Conservation (phyloP, 306 rosid genomes). For the Begonia loranthoides region DNA sequence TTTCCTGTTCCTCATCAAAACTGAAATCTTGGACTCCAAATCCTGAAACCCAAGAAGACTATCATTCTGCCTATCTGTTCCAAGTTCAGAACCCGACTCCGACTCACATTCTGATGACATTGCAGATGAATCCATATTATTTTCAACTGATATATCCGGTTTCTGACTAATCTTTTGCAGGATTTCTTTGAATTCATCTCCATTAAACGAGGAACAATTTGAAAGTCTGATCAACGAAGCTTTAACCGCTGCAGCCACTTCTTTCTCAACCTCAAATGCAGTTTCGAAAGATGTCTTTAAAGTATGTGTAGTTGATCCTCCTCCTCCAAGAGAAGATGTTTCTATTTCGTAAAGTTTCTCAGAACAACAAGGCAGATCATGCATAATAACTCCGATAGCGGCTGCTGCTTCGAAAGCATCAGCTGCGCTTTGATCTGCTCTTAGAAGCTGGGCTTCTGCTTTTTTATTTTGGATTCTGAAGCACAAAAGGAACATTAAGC, state of each 20-base stretch:
- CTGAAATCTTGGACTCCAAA: slow-evolving; percentile 26
- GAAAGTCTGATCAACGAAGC: slow-evolving; percentile 63
- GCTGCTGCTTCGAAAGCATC: slow-evolving; percentile 85
- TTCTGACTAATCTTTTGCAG: slow-evolving; percentile 71
- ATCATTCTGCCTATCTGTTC: slow-evolving; percentile 21
- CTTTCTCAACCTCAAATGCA: slow-evolving; percentile 86
- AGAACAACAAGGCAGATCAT: slow-evolving; percentile 71
- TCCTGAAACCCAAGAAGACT: slow-evolving; percentile 17
- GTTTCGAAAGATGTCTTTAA: slow-evolving; percentile 80
- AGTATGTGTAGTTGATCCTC: slow-evolving; percentile 51
- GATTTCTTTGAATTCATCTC: slow-evolving; percentile 61
- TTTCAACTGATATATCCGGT: slow-evolving; percentile 44
- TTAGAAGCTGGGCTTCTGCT: slow-evolving; percentile 47
- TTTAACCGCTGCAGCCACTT: slow-evolving; percentile 89
- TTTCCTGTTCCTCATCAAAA: slow-evolving; percentile 24
- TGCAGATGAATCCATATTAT: slow-evolving; percentile 27
- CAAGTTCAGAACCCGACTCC: slow-evolving; percentile 40
- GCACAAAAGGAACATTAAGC: slow-evolving; percentile 1
- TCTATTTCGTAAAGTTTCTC: slow-evolving; percentile 48
- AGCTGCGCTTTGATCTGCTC: slow-evolving; percentile 47
- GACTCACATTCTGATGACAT: slow-evolving; percentile 46
- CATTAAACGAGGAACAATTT: slow-evolving; percentile 46
- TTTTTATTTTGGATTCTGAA: slow-evolving; percentile 71
- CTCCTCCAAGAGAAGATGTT: slow-evolving; percentile 38
- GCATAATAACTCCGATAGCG: slow-evolving; percentile 72